These are phyloP conservation scores for Nakataea oryzae DNA, from an alignment of 2,329 filamentous ascomycete species.

Conservation along the genomic window DNA sequence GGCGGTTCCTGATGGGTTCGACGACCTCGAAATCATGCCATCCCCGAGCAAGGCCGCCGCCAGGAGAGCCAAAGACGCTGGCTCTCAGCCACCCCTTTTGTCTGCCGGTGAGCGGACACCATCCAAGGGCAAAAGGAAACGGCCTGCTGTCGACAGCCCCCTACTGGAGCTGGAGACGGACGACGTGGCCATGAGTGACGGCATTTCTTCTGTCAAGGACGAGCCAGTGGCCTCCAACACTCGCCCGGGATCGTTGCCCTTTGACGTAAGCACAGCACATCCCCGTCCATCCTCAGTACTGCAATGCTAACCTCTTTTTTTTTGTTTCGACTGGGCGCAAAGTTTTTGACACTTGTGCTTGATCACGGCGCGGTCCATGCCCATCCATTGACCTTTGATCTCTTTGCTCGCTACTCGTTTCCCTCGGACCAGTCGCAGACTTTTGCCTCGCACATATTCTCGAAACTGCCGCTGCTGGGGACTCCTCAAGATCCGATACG, in stretches of 20 bases:
- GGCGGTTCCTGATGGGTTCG: slow-evolving; percentile 65
- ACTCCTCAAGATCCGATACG: slow-evolving; percentile 35
- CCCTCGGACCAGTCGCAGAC: slow-evolving; percentile 52
- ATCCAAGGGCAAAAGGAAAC: slow-evolving; percentile 60
- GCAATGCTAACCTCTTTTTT: slow-evolving; percentile 12
- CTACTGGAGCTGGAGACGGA: slow-evolving; percentile 45
- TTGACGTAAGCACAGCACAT: slow-evolving; percentile 28
- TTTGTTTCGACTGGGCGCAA: neutral
- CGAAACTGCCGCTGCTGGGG: slow-evolving; percentile 51
- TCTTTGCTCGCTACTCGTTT: slow-evolving; percentile 52
- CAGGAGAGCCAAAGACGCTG: slow-evolving; percentile 24
- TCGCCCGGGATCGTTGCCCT: slow-evolving; percentile 17
- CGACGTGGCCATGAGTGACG: slow-evolving; percentile 26
- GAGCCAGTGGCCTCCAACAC: slow-evolving; percentile 4
- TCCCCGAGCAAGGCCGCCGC: slow-evolving; percentile 43
- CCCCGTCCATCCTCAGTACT: neutral
- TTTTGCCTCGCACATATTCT: slow-evolving; percentile 57
- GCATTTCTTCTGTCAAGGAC: slow-evolving; percentile 10
- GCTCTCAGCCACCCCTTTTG: slow-evolving; percentile 25
- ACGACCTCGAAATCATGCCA: slow-evolving; percentile 48
- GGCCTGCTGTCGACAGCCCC: slow-evolving; percentile 55
- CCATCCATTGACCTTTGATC: slow-evolving; percentile 55
- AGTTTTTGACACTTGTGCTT: slow-evolving; percentile 54
- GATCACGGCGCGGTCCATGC: slow-evolving; percentile 47
- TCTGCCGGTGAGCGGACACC: slow-evolving; percentile 46